Percentiles rank a stretch among this genome's conserved stretches.
Conservation (phyloP, 1,284 basidiomycete genomes). For the Papiliotrema fonsecae region DNA sequence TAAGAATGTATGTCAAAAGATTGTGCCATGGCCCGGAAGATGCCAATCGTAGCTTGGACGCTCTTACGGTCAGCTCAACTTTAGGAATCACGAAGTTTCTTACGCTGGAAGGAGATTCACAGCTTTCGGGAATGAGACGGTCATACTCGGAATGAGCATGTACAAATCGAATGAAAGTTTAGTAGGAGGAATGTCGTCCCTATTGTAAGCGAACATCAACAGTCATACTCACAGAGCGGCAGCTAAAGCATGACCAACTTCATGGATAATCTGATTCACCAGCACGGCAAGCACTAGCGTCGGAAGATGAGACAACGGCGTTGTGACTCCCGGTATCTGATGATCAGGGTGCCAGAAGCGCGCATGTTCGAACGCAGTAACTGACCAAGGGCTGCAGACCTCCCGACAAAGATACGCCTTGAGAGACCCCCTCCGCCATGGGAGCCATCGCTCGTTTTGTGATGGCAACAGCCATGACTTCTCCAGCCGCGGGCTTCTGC, state of each 20-base stretch:
- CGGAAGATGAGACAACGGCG: slow-evolving; percentile 39
- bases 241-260: slow-evolving; percentile 40
- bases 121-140: slow-evolving; percentile 32
- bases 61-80: slow-evolving; percentile 13
- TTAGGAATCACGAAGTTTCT: background rate
- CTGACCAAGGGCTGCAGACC: slow-evolving; percentile 35
- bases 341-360: background rate
- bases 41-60: slow-evolving; percentile 34
- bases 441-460: background rate
- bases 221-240: slow-evolving; percentile 40
- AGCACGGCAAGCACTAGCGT: slow-evolving; percentile 38
- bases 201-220: slow-evolving; percentile 3
- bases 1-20: slow-evolving; percentile 26
- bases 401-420: slow-evolving; percentile 4
- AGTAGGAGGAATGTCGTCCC: slow-evolving; percentile 34
- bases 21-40: slow-evolving; percentile 44
- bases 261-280: slow-evolving; percentile 42
- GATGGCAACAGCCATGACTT: slow-evolving; percentile 1
- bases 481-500: slow-evolving; percentile 2
- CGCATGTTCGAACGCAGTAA: too few relatives aligned
- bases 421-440: background rate
- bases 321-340: slow-evolving; percentile 45
- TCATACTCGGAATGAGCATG: slow-evolving; percentile 34
- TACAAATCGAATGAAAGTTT: slow-evolving; percentile 30
- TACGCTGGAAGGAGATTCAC: slow-evolving; percentile 28